phyloP scores from a whole-genome alignment of 2,329 filamentous ascomycete genomes.

The Stachybotrys echinatus region DNA sequence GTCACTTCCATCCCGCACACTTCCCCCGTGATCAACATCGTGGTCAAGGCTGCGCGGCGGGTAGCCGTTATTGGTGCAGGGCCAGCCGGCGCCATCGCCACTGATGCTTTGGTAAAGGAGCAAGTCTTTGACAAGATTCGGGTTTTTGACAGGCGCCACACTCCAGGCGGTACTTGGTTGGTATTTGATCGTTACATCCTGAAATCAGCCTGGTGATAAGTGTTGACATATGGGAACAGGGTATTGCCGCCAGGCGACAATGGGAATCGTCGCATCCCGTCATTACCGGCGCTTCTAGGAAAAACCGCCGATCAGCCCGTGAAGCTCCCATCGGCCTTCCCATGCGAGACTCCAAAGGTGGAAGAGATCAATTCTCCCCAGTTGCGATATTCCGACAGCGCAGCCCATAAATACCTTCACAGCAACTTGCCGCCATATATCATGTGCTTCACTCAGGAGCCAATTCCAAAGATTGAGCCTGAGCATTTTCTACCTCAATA shows the following conservation, averaged over 20 bases:
- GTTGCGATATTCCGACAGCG: neutral
- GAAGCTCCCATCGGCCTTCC: neutral
- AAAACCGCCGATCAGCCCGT: neutral
- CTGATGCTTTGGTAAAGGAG: conserved; percentile 11
- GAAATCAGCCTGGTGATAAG: too few species aligned
- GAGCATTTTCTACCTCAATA: neutral
- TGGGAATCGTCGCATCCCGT: neutral
- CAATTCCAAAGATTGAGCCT: neutral
- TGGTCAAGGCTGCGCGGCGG: neutral
- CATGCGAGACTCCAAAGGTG: neutral
- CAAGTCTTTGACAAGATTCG: conserved; percentile 7
- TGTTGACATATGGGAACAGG: too few species aligned
- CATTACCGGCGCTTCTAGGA: neutral
- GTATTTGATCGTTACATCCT: too few species aligned
- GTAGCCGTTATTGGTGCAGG: conserved; percentile 11
- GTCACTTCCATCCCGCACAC: neutral
- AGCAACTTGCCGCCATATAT: neutral
- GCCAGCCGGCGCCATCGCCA: conserved; percentile 9
- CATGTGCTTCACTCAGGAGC: neutral
- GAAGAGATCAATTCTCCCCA: neutral
- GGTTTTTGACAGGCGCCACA: conserved; percentile 8
- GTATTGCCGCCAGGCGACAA: neutral
- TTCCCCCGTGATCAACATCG: neutral
- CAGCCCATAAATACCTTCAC: neutral
- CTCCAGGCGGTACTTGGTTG: neutral